These are phyloP conservation scores for Serendipita vermifera DNA, from an alignment of 768 basidiomycete species.

Conservation along the genomic window DNA sequence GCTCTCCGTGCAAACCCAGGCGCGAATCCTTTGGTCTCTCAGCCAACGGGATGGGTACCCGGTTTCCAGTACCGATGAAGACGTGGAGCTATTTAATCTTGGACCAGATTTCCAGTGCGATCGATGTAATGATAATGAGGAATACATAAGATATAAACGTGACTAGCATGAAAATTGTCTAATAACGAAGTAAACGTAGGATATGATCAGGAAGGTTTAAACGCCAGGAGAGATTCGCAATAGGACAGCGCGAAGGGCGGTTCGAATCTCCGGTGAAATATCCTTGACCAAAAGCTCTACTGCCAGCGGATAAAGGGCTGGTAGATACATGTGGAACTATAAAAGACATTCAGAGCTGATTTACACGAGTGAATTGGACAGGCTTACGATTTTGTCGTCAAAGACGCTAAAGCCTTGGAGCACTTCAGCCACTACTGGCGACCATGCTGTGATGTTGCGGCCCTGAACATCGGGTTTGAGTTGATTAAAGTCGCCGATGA, in stretches of 20 bases:
- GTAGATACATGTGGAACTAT: conserved; percentile 82
- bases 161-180: no score
- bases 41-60: conserved; percentile 47
- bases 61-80: conserved; percentile 22
- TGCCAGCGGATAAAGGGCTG: conserved; percentile 80
- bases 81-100: conserved; percentile 15
- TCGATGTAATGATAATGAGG: neutral
- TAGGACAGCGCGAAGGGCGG: conserved; percentile 67
- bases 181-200: no score
- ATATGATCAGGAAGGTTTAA: neutral
- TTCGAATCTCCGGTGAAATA: conserved; percentile 66
- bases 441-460: conserved; percentile 95
- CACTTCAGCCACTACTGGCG: conserved; percentile 95
- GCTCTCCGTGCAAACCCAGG: conserved; percentile 37
- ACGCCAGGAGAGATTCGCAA: conserved; percentile 38
- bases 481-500: conserved; percentile 82
- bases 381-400: conserved; percentile 78
- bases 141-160: neutral
- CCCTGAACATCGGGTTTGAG: conserved; percentile 81
- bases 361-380: neutral
- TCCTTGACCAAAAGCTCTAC: conserved; percentile 79
- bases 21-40: conserved; percentile 27
- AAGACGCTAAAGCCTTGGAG: conserved; percentile 80
- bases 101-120: neutral
- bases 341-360: conserved; percentile 12